phyloP scores from a whole-genome alignment of 139 green algal species.

The Closterium sp. region DNA sequence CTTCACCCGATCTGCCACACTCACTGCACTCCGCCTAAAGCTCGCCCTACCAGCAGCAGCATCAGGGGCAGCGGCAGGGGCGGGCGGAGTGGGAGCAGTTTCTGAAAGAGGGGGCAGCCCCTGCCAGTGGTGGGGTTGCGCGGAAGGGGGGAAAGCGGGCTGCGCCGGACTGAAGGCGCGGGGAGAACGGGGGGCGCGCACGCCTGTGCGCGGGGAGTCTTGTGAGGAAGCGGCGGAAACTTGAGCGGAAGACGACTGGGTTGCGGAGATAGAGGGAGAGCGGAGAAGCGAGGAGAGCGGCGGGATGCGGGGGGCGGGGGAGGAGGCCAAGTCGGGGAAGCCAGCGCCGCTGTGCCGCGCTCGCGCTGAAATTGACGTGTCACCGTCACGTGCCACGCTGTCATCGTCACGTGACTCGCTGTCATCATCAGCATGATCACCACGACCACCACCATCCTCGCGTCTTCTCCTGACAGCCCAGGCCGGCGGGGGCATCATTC shows the following conservation, averaged over 20 bases:
- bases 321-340: neutral
- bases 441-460: too few species aligned
- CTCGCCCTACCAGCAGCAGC: neutral
- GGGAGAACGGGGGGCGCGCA: too few species aligned
- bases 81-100: too few species aligned
- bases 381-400: too few species aligned
- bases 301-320: neutral
- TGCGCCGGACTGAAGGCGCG: neutral
- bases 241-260: neutral
- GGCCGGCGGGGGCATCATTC: too few species aligned
- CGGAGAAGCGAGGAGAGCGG: neutral
- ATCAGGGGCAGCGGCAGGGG: too few species aligned
- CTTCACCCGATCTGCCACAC: neutral
- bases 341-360: too few species aligned
- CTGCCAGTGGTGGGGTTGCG: neutral
- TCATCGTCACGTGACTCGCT: too few species aligned
- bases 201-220: neutral
- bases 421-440: too few species aligned
- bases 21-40: too few species aligned
- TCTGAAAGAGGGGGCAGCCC: neutral
- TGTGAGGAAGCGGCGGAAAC: neutral
- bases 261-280: neutral
- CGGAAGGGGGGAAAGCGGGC: neutral
- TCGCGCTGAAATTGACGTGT: too few species aligned
- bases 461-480: too few species aligned